Conservation (phyloP, 2,329 filamentous ascomycete species). For the Pseudogymnoascus sp. region DNA sequence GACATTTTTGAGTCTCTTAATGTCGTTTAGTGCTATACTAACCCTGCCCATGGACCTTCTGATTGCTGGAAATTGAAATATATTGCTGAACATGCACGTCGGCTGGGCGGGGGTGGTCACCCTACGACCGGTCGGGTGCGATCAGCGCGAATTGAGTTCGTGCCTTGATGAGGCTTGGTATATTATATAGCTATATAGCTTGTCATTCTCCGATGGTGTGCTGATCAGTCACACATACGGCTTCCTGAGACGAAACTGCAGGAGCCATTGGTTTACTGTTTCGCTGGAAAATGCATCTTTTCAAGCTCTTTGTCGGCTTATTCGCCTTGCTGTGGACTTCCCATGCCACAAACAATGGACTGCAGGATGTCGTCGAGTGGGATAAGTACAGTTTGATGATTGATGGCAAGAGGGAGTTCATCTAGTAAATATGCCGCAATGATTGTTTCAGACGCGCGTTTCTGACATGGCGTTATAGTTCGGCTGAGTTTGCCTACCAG, state of each 20-base stretch:
- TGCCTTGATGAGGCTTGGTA: constrained; percentile 14
- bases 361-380: constrained; percentile 41
- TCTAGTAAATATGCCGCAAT: constrained; percentile 30
- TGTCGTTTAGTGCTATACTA: background rate
- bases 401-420: constrained; percentile 41
- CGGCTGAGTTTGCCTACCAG: constrained; percentile 45
- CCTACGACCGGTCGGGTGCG: background rate
- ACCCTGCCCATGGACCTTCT: constrained; percentile 1
- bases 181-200: background rate
- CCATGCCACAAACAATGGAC: constrained; percentile 33
- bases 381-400: constrained; percentile 44
- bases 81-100: constrained; percentile 4
- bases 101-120: constrained; percentile 1
- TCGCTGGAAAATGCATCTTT: constrained; percentile 18
- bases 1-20: background rate
- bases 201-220: background rate
- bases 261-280: background rate
- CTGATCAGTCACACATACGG: background rate
- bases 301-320: constrained; percentile 20
- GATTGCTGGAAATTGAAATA: constrained; percentile 9
- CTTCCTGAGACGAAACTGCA: background rate
- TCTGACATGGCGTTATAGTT: constrained; percentile 15
- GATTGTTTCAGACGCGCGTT: background rate
- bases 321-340: constrained; percentile 22
- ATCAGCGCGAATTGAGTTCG: background rate